phyloP scores from a whole-genome alignment of 2,329 filamentous ascomycete species.

The Neofusicoccum kwambonambiense region DNA sequence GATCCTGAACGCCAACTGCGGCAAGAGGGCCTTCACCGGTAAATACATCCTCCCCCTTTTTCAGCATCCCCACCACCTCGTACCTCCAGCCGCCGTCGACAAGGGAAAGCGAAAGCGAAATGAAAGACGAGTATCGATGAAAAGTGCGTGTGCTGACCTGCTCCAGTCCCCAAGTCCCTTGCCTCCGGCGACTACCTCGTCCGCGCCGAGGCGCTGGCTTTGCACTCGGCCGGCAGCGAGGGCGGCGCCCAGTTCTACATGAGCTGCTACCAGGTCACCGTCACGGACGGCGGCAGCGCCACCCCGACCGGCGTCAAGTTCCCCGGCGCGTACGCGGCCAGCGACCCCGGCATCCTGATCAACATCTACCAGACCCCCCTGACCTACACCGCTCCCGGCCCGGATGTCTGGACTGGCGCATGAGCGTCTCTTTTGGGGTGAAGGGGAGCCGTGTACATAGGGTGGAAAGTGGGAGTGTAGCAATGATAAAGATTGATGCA shows the following conservation, averaged over 20 bases:
- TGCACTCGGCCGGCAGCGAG: conserved; percentile 39
- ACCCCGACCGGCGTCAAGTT: conserved; percentile 46
- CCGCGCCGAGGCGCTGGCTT: conserved; percentile 46
- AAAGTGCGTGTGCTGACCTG: neutral
- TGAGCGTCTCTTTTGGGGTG: neutral
- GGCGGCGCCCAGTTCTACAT: conserved; percentile 47
- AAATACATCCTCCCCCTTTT: conserved; percentile 29
- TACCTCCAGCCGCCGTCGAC: neutral
- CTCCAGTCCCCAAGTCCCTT: conserved; percentile 42
- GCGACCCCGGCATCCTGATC: conserved; percentile 43
- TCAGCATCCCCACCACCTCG: neutral
- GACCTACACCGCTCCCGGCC: conserved; percentile 46
- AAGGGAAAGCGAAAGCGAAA: conserved; percentile 20
- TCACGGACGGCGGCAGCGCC: conserved; percentile 34
- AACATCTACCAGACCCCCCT: conserved; percentile 40
- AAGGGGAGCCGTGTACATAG: no score
- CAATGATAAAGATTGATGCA: neutral
- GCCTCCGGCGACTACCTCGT: conserved; percentile 45
- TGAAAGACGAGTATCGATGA: neutral
- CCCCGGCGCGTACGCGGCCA: conserved; percentile 42
- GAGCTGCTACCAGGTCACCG: conserved; percentile 43
- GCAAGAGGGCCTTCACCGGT: conserved; percentile 41
- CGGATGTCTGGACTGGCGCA: conserved; percentile 36
- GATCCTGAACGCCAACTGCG: conserved; percentile 43
- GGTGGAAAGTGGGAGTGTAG: neutral